phyloP scores from a whole-genome alignment of 441 rosid species.

The Gossypium davidsonii region DNA sequence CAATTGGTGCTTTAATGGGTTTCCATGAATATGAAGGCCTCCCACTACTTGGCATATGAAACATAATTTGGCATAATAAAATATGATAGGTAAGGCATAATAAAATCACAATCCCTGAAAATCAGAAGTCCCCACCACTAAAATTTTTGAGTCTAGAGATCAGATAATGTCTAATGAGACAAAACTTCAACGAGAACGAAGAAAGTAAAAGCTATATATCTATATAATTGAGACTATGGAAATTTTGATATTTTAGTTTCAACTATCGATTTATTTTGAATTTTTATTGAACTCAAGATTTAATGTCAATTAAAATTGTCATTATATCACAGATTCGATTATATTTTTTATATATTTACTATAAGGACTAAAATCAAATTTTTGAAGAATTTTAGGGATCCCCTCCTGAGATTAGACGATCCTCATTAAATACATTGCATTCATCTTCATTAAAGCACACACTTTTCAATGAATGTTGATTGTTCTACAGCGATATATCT shows the following conservation, averaged over 20 bases:
- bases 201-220: background rate
- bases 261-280: no score
- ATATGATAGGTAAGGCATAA: background rate
- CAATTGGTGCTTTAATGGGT: background rate
- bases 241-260: no score
- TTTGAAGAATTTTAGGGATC: no score
- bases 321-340: no score
- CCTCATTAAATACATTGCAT: background rate
- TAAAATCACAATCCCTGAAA: background rate
- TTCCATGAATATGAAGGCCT: background rate
- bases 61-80: background rate
- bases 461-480: no score
- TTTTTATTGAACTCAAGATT: no score
- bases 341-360: background rate
- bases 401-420: background rate
- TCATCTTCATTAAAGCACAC: background rate
- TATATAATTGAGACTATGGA: no score
- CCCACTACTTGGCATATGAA: background rate
- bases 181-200: constrained; percentile 5
- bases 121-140: background rate
- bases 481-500: background rate
- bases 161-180: constrained; percentile 9
- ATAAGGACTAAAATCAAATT: no score
- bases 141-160: background rate
- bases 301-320: no score